Evolutionary conservation across 108 stramenopile genomes (phyloP).

Genomic region (Fragilaria crotonensis): DNA sequence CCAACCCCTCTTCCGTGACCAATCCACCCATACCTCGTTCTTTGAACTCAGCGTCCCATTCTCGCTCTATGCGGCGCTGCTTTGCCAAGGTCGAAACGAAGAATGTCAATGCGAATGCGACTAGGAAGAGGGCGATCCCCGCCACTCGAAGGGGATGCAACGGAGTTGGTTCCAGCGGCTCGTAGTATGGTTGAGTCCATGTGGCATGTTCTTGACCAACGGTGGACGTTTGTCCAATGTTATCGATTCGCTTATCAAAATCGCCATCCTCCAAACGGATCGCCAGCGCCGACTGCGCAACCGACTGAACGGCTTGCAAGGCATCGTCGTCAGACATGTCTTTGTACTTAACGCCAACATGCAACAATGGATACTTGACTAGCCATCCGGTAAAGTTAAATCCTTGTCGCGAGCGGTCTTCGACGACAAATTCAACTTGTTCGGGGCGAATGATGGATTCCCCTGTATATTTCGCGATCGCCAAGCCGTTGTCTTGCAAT

Average conservation of each 20-base stretch:
- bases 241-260: too few relatives aligned
- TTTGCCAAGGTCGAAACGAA: background rate
- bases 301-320: background rate
- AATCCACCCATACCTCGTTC: conserved; percentile 7
- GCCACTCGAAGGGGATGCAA: background rate
- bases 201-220: background rate
- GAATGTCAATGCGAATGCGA: background rate
- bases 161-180: background rate
- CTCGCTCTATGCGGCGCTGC: background rate
- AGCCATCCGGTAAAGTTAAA: background rate
- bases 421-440: background rate
- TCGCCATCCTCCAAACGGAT: background rate
- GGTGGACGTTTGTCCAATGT: background rate
- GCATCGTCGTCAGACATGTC: background rate
- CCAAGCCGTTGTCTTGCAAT: background rate
- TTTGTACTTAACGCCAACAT: background rate
- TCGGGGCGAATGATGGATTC: too few relatives aligned
- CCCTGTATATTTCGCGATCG: background rate
- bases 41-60: background rate
- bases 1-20: conserved; percentile 13
- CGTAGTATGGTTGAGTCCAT: background rate
- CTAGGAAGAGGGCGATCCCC: background rate
- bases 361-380: background rate
- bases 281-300: background rate
- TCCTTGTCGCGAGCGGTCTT: background rate